Percentiles rank a stretch among this genome's conserved stretches.
These are phyloP conservation scores for Conringia planisiliqua DNA, from an alignment of 345 rosid genomes.

Conservation along the genomic window DNA sequence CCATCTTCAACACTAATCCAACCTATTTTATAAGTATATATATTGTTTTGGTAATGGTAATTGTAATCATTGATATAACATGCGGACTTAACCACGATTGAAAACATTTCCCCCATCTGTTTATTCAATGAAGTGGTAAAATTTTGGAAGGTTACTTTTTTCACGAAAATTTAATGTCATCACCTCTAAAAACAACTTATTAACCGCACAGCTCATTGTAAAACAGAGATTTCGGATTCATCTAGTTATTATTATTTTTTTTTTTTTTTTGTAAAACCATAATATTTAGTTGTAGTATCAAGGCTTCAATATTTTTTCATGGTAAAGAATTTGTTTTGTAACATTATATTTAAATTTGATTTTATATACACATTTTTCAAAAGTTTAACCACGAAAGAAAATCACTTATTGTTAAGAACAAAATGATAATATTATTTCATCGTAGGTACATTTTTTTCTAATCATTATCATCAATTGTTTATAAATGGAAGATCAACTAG, in stretches of 20 bases:
- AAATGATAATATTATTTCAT: background rate
- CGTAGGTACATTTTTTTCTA: background rate
- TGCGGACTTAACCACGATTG: background rate
- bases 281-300: background rate
- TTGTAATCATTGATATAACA: background rate
- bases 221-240: background rate
- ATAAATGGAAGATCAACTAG: background rate
- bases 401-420: background rate
- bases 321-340: background rate
- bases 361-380: background rate
- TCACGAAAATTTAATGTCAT: background rate
- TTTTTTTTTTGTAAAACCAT: background rate
- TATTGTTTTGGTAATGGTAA: background rate
- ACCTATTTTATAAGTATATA: background rate
- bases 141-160: background rate
- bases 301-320: background rate
- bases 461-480: background rate
- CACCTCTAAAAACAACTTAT: background rate
- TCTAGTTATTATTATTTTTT: background rate
- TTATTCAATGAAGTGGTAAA: background rate
- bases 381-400: background rate
- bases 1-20: conserved; percentile 12
- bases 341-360: background rate
- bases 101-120: background rate
- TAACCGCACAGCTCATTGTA: background rate